Evolutionary conservation across 345 rosid genomes (phyloP), one percentile per base, ranked within the genome.

Genomic region (Geranium rotundifolium): DNA sequence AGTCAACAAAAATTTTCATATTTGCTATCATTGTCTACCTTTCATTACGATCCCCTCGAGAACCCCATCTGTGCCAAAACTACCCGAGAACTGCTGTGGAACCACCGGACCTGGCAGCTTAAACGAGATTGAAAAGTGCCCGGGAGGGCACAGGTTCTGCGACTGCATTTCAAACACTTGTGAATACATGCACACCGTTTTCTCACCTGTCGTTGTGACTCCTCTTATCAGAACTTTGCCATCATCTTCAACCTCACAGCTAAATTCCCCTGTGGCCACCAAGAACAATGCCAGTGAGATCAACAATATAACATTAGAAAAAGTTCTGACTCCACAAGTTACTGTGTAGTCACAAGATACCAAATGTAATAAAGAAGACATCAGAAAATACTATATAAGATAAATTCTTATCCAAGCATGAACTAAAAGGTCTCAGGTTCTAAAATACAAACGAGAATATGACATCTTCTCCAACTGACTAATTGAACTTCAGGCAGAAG

Each of bases 201-300:
- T 80, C 79, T 80, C 80, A 0, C 95, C 91, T 1, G 95, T 88
- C 46, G 85, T 85, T 56, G 83, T 79, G 39, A 88, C 81, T 60
- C 95, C 91, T 63, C 73, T 71, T 64, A 85, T 70, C 18, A 70
- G 19, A 58, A 88, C 78, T 66, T 67, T 81, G 17, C 95, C 91
- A 27, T 68, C 71, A 58, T 71, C 60, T 57, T 80, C 76, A 10
- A 85, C 66, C 67, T 71, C 75, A 67, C 84, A 83, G 55, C 81
- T 83, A 63, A 85, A 85, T 49, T 80, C 70, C 54, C 75, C 89
- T 83, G 77, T 68, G 69, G 57, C 19, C 39, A 64, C 19, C 57
- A 55, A 16, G 20, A 55, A 18, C 3, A 55, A 16, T 55, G 57
- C 57, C 8, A 13, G 13, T 20, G 19, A 3, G 2, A 46, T 46